phyloP scores from a whole-genome alignment of 208 protist species.

The Balamuthia mandrillaris region DNA sequence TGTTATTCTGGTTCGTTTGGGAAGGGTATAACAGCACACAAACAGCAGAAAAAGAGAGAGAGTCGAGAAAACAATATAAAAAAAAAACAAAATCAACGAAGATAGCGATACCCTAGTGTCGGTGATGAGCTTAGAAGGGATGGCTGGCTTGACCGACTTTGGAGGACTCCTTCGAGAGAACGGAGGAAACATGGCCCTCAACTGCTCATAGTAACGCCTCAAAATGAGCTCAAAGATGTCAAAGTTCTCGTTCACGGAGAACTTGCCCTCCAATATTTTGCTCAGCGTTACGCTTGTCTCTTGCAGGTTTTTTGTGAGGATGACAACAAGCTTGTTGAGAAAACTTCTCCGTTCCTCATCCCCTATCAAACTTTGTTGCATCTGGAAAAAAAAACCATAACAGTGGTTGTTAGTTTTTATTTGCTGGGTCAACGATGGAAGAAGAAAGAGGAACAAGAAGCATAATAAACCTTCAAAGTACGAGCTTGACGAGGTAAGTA shows the following conservation, averaged over 20 bases:
- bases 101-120: not conserved
- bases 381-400: no score
- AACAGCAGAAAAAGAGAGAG: not conserved
- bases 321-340: not conserved
- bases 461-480: not conserved
- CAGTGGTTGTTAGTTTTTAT: not conserved
- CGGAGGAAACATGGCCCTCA: not conserved
- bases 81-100: not conserved
- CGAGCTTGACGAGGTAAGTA: not conserved
- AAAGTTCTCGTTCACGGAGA: not conserved
- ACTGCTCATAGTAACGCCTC: slow-evolving; percentile 8
- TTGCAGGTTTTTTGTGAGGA: not conserved
- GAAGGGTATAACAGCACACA: not conserved
- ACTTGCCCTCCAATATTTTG: not conserved
- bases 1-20: no score
- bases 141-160: not conserved
- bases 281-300: not conserved
- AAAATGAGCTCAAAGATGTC: slow-evolving; percentile 11
- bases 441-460: not conserved
- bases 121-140: not conserved
- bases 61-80: not conserved
- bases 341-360: not conserved
- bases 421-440: not conserved
- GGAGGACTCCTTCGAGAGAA: not conserved
- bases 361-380: not conserved